Evolutionary conservation across 306 rosid species (phyloP).

Genomic region (Cucurbita argyrosperma): DNA sequence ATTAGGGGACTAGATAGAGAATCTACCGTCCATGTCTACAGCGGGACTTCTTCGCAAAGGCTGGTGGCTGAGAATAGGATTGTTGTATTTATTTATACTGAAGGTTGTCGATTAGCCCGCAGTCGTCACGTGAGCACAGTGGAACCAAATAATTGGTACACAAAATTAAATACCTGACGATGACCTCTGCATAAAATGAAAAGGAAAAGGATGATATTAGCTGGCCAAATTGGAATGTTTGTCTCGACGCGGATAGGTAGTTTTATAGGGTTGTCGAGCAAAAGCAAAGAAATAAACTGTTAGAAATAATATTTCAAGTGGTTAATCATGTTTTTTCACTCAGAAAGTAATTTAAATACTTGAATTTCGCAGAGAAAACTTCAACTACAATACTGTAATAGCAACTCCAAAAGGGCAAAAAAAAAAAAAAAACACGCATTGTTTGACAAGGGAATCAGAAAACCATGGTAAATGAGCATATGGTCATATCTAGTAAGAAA

Average conservation of each 20-base stretch:
- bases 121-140: not conserved
- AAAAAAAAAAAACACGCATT: not conserved
- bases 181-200: not conserved
- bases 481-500: not conserved
- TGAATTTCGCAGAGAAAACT: not conserved
- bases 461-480: constrained; percentile 2
- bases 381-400: not conserved
- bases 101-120: not conserved
- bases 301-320: too few relatives aligned
- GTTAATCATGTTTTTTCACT: too few relatives aligned
- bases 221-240: not conserved
- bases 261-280: too few relatives aligned
- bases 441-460: constrained; percentile 8
- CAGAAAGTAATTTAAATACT: too few relatives aligned
- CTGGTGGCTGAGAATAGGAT: not conserved
- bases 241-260: too few relatives aligned
- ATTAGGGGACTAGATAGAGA: not conserved
- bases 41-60: not conserved
- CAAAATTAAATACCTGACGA: not conserved
- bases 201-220: not conserved
- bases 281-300: too few relatives aligned
- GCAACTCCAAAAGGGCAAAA: not conserved
- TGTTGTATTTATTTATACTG: not conserved
- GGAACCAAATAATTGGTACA: not conserved
- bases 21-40: not conserved